Conservation (phyloP, 2,329 filamentous ascomycete genomes). For the Beauveria australis region DNA sequence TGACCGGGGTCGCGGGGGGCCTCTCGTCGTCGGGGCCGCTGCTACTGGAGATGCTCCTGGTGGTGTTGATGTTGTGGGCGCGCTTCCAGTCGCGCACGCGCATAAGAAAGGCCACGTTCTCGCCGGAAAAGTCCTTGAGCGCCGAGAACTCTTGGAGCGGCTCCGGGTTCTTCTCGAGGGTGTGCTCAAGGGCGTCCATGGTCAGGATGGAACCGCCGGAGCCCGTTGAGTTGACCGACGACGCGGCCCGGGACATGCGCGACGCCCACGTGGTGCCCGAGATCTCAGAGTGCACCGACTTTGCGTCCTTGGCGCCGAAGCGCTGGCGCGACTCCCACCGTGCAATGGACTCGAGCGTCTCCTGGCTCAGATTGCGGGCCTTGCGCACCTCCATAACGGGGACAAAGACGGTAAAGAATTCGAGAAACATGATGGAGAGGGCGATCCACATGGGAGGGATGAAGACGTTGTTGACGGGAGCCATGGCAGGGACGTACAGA, state of each 20-base stretch:
- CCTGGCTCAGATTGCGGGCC: conserved; percentile 35
- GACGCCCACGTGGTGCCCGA: conserved; percentile 29
- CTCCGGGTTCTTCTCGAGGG: conserved; percentile 46
- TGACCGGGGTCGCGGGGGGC: conserved; percentile 11
- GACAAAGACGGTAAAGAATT: conserved; percentile 55
- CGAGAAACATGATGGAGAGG: conserved; percentile 53
- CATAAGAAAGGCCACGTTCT: conserved; percentile 60
- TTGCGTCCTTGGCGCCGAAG: conserved; percentile 19
- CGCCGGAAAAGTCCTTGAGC: conserved; percentile 55
- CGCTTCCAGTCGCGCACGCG: conserved; percentile 47
- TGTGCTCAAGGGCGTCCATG: conserved; percentile 53
- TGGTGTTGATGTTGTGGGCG: conserved; percentile 14
- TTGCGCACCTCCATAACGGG: conserved; percentile 50
- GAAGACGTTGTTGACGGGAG: conserved; percentile 43
- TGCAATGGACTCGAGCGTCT: conserved; percentile 41
- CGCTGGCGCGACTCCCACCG: conserved; percentile 37
- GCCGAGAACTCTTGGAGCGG: conserved; percentile 55
- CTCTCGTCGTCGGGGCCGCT: conserved; percentile 11
- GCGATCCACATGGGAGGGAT: conserved; percentile 57
- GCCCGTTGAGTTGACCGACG: conserved; percentile 22
- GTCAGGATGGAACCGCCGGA: conserved; percentile 41
- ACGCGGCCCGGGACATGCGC: conserved; percentile 25
- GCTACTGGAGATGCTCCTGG: conserved; percentile 15
- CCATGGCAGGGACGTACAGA: conserved; percentile 43
- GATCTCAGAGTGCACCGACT: conserved; percentile 26